Percentiles rank a stretch among this genome's conserved stretches.
Conservation (phyloP, 2,329 filamentous ascomycete species). For the Nemania serpens region DNA sequence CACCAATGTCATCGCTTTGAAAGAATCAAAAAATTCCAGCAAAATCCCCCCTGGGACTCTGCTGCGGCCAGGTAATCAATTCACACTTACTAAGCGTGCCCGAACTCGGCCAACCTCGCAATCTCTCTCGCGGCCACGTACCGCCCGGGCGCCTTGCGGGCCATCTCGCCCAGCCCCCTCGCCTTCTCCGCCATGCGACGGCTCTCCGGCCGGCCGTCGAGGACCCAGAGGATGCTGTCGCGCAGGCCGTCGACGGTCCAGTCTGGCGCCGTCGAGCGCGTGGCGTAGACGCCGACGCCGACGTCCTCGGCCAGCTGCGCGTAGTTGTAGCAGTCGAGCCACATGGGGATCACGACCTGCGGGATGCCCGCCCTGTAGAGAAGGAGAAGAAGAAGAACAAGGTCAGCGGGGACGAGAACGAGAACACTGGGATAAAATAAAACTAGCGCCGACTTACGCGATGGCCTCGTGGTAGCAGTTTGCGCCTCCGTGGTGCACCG, state of each 20-base stretch:
- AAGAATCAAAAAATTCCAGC: no score
- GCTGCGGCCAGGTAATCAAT: no score
- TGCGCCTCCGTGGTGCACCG: slow-evolving; percentile 33
- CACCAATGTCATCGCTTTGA: no score
- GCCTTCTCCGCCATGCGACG: slow-evolving; percentile 13
- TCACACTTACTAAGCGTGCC: slow-evolving; percentile 1
- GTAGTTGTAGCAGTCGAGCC: slow-evolving; percentile 28
- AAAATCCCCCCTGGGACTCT: no score
- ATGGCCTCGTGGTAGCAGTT: slow-evolving; percentile 33
- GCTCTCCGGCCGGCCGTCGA: slow-evolving; percentile 5
- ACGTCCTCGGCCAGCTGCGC: slow-evolving; percentile 25
- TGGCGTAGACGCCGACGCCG: slow-evolving; percentile 27
- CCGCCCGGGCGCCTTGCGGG: slow-evolving; percentile 20
- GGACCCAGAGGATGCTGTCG: slow-evolving; percentile 17
- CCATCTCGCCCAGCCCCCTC: slow-evolving; percentile 10
- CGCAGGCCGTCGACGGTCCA: slow-evolving; percentile 25
- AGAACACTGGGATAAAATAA: not conserved
- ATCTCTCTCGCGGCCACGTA: slow-evolving; percentile 25
- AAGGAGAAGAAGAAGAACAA: not conserved
- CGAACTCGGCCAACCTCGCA: slow-evolving; percentile 21
- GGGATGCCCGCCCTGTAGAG: slow-evolving; percentile 22
- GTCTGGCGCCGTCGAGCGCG: slow-evolving; percentile 11
- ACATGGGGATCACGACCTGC: slow-evolving; percentile 27
- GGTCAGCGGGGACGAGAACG: not conserved
- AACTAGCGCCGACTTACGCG: slow-evolving; percentile 9